These are phyloP conservation scores for Alternaria gansuensis DNA, from an alignment of 2,329 filamentous ascomycete genomes.

Conservation along the genomic window DNA sequence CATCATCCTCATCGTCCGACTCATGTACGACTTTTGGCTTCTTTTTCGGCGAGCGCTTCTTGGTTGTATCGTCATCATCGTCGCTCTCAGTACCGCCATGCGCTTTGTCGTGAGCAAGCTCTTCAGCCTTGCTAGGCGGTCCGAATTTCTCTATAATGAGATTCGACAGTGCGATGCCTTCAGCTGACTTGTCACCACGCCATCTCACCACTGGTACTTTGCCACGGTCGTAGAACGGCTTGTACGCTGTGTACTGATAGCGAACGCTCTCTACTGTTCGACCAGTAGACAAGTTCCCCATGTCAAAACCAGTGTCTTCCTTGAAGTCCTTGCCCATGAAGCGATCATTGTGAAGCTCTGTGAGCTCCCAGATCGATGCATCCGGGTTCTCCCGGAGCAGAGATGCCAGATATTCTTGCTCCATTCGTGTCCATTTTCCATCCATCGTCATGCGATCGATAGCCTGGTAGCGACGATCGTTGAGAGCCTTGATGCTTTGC, in stretches of 20 bases:
- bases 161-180: conserved; percentile 11
- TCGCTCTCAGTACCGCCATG: background rate
- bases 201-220: conserved; percentile 19
- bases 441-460: conserved; percentile 37
- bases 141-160: conserved; percentile 18
- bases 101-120: conserved; percentile 12
- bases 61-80: conserved; percentile 1
- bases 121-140: conserved; percentile 7
- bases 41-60: background rate
- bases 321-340: conserved; percentile 29
- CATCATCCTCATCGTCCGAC: background rate
- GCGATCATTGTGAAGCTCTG: conserved; percentile 37
- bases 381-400: conserved; percentile 27
- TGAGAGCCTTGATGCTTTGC: conserved; percentile 37
- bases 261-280: conserved; percentile 43
- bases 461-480: conserved; percentile 38
- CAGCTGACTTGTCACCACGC: conserved; percentile 16
- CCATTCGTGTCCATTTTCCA: conserved; percentile 24
- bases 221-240: conserved; percentile 34
- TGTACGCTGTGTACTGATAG: conserved; percentile 37
- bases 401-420: conserved; percentile 33
- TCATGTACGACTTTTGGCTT: background rate
- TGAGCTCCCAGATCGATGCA: conserved; percentile 38
- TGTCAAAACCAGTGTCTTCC: conserved; percentile 17
- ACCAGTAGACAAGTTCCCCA: conserved; percentile 20